Percentiles rank a stretch among this genome's conserved stretches.
These are phyloP conservation scores for Verbascum thapsus DNA, from an alignment of 257 asterid genomes.

Conservation along the genomic window DNA sequence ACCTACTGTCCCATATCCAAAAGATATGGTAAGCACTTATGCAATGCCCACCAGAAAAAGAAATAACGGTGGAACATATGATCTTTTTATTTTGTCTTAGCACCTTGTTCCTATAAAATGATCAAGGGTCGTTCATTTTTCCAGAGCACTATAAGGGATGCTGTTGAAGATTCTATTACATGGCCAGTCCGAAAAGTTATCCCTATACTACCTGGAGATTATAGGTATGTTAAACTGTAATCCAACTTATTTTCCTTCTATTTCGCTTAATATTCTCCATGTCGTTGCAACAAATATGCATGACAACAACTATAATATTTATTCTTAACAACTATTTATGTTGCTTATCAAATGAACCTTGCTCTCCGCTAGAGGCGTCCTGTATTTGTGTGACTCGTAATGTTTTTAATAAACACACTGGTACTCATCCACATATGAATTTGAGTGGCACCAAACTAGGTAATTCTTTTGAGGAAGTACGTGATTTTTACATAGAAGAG, in stretches of 20 bases:
- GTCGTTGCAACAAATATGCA: not conserved
- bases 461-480: conserved; percentile 15
- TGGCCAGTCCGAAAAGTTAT: conserved; percentile 90
- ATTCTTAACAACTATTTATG: not conserved
- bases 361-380: not conserved
- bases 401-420: not conserved
- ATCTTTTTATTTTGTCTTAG: not conserved
- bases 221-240: conserved; percentile 45
- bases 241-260: conserved; percentile 13
- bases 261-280: conserved; percentile 23
- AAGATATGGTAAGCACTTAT: conserved; percentile 4
- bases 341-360: conserved; percentile 13
- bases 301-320: not conserved
- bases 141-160: conserved; percentile 76
- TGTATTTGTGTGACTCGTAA: conserved; percentile 6
- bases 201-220: conserved; percentile 83
- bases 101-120: conserved; percentile 21
- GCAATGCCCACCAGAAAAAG: not conserved
- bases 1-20: conserved; percentile 12
- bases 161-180: conserved; percentile 80
- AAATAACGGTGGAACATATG: conserved; percentile 1
- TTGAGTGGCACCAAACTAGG: conserved; percentile 15
- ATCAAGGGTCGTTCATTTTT: conserved; percentile 28
- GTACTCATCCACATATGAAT: not conserved
- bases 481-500: conserved; percentile 5